Base-by-base conservation (phyloP, 441 rosid species). In the Capsella rubella region DNA sequence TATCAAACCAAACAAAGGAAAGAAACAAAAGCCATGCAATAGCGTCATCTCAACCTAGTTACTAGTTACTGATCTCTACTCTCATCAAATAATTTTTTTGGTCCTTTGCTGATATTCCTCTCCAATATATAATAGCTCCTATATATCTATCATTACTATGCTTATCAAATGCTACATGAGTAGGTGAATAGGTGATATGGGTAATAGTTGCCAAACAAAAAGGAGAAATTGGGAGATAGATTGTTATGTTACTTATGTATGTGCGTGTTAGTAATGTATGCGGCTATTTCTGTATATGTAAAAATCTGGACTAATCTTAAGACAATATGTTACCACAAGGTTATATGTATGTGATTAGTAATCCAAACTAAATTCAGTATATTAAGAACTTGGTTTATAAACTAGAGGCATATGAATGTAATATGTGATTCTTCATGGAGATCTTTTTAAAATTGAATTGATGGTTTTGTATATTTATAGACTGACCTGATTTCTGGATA, bases 401-500 rank as follows among this genome's bases (percentile, higher is more conserved):
- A 31, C 43, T 2, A 42, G 10, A 9, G 16, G 2, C 37, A 11
- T 42, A 9, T 21, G n/a, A n/a, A 21, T 21, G 59, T 27, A 56
- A 66, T 66, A 21, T 21, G 25, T 9, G 37, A 18, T 27, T 29
- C 15, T 27, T 29, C 15, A 6, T 50, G 25, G 31, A 37, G 6
- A 2, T 13, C 37, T 8, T 29, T 25, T 0, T 8, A 35, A 7
- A 3, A 27, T 13, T 49, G 42, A 39, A 65, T 15, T 34, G 2
- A n/a, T n/a, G 15, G 0, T 4, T 14, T n/a, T 40, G 0, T 57
- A 47, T 8, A 42, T 43, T 40, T 18, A 21, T 29, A 45, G 62
- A 77, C 84, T 63, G 79, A 95, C 99, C 96, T 95, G 99, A 75
- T 89, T 95, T 84, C 94, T 89, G 52, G 99, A 92, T 84, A 95